Percentiles rank a stretch among this genome's conserved stretches.
phyloP scores from a whole-genome alignment of 2,329 filamentous ascomycete genomes.

The Xylariaceae sp. region DNA sequence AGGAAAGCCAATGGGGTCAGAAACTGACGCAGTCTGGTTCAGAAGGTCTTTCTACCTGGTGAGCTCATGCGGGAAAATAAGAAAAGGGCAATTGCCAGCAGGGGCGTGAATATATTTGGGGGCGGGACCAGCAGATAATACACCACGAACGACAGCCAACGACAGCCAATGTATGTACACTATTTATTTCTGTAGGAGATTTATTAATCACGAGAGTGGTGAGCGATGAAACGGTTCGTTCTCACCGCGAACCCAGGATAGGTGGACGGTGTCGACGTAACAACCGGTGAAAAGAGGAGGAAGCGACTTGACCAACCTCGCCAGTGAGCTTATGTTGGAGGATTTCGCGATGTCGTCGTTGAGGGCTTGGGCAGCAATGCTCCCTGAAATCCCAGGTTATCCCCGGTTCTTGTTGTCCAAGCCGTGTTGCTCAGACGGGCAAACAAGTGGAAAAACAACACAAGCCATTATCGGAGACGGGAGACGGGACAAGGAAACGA shows the following conservation, averaged over 20 bases:
- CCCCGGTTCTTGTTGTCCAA: conserved; percentile 26
- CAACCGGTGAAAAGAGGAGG: conserved; percentile 20
- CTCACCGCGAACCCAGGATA: neutral
- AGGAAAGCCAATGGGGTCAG: conserved; percentile 22
- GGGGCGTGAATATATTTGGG: conserved; percentile 22
- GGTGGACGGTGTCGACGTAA: conserved; percentile 12
- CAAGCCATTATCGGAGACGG: conserved; percentile 19
- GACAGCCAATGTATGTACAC: neutral
- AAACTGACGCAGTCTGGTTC: conserved; percentile 22
- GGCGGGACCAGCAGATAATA: conserved; percentile 26
- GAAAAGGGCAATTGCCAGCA: conserved; percentile 12
- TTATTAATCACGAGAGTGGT: conserved; percentile 11
- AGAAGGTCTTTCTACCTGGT: conserved; percentile 23
- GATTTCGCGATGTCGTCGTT: conserved; percentile 30
- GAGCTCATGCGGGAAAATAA: conserved; percentile 27
- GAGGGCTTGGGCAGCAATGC: conserved; percentile 40
- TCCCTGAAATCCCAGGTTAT: conserved; percentile 31
- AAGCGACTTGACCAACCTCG: conserved; percentile 25
- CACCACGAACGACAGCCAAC: conserved; percentile 16
- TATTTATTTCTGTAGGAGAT: neutral
- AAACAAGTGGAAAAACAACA: conserved; percentile 28
- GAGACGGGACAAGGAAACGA: conserved; percentile 15
- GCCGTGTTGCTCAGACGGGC: conserved; percentile 20
- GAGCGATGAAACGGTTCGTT: conserved; percentile 12
- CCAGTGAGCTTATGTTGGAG: conserved; percentile 34